A percentile compares a stretch with the other conserved stretches of the same genome.
Evolutionary conservation across 2,329 filamentous ascomycete genomes (phyloP).

Genomic region (Diaporthe citriasiana): DNA sequence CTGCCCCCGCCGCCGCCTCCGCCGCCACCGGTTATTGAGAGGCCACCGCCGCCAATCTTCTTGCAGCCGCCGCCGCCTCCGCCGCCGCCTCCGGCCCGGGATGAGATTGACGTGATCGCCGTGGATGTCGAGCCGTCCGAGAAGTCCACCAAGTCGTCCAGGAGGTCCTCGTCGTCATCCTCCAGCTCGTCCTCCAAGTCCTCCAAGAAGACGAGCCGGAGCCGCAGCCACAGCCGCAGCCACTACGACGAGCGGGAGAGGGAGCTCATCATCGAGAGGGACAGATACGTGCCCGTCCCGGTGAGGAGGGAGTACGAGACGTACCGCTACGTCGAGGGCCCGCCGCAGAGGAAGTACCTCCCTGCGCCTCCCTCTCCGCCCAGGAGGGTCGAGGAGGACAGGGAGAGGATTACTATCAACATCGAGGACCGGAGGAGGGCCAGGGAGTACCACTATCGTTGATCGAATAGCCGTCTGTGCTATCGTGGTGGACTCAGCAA

Average conservation of each 20-base stretch:
- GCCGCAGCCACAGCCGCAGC: constrained; percentile 43
- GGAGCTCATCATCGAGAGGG: constrained; percentile 67
- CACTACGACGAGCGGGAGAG: constrained; percentile 47
- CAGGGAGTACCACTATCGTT: constrained; percentile 51
- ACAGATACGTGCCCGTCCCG: constrained; percentile 61
- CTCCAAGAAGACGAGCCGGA: constrained; percentile 44
- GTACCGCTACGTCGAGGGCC: constrained; percentile 67
- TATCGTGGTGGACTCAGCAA: neutral
- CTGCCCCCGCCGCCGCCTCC: constrained; percentile 45
- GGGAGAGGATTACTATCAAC: constrained; percentile 50
- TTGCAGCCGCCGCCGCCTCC: constrained; percentile 45
- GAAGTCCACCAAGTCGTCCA: constrained; percentile 36
- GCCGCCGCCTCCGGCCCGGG: constrained; percentile 44
- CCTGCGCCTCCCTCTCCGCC: constrained; percentile 52
- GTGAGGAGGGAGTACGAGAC: constrained; percentile 61
- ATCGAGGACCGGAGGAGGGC: constrained; percentile 53
- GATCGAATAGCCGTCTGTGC: neutral
- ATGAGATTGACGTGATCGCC: constrained; percentile 49
- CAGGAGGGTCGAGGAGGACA: constrained; percentile 49
- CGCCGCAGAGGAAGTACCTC: constrained; percentile 53
- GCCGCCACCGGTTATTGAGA: constrained; percentile 43
- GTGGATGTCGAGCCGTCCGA: constrained; percentile 48
- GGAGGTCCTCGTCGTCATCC: constrained; percentile 31
- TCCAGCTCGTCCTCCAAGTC: constrained; percentile 37
- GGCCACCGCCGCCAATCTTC: constrained; percentile 43